Conservation (phyloP, 1,139 yeast genomes). For the Taphrina confusa region DNA sequence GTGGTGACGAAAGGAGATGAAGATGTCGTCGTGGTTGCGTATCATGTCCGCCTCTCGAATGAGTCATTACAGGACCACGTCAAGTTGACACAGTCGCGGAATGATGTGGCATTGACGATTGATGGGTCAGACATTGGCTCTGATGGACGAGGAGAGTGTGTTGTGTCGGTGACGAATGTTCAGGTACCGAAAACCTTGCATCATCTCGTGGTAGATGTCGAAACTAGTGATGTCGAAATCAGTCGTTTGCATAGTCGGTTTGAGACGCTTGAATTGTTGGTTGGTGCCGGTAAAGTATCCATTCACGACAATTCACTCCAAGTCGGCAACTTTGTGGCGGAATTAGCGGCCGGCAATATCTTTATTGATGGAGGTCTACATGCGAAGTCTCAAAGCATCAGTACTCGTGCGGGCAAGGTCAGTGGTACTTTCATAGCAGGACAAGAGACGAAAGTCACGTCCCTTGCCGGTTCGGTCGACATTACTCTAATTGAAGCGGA, state of each 20-base stretch:
- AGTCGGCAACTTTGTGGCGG: neutral
- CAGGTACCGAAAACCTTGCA: neutral
- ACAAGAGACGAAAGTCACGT: neutral
- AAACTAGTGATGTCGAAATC: neutral
- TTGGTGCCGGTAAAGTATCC: neutral
- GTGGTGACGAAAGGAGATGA: neutral
- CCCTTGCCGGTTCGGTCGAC: neutral
- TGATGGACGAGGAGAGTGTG: neutral
- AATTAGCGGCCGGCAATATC: neutral
- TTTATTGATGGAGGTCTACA: neutral
- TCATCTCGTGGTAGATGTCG: constrained; percentile 7
- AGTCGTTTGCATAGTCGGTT: neutral
- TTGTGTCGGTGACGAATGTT: neutral
- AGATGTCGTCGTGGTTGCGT: constrained; percentile 2
- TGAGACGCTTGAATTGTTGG: neutral
- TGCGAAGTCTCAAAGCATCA: neutral
- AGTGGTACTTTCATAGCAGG: neutral
- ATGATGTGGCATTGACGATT: constrained; percentile 20
- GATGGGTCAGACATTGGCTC: constrained; percentile 2
- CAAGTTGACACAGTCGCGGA: neutral
- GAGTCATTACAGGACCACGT: constrained; percentile 3
- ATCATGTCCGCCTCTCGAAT: constrained; percentile 4
- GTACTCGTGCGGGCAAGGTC: neutral
- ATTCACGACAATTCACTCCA: neutral
- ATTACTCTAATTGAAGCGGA: too few species aligned